A percentile compares a stretch with the other conserved stretches of the same genome.
phyloP scores from a whole-genome alignment of 2,329 filamentous ascomycete genomes.

The Colletotrichum spinosum region DNA sequence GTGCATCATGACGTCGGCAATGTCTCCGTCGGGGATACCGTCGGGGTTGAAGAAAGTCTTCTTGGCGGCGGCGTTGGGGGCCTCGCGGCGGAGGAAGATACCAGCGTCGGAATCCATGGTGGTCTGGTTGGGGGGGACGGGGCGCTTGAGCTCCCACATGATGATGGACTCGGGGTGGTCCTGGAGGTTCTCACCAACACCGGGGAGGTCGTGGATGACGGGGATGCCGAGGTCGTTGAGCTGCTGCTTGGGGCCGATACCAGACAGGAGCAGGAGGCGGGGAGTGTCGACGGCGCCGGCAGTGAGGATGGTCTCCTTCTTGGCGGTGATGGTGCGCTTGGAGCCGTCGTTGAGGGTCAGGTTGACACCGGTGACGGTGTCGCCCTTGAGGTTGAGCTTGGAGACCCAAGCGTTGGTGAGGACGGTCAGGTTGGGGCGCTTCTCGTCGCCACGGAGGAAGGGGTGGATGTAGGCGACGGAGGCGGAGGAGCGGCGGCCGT shows the following conservation, averaged over 20 bases:
- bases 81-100: conserved; percentile 86
- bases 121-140: conserved; percentile 79
- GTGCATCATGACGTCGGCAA: conserved; percentile 94
- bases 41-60: conserved; percentile 60
- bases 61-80: conserved; percentile 72
- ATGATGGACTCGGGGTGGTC: conserved; percentile 70
- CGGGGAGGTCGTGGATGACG: conserved; percentile 68
- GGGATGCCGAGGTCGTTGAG: conserved; percentile 65
- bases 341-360: conserved; percentile 69
- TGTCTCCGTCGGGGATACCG: conserved; percentile 73
- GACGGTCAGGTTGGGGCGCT: conserved; percentile 84
- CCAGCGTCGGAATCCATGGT: conserved; percentile 93
- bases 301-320: conserved; percentile 78
- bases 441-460: conserved; percentile 85
- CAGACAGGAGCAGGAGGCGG: conserved; percentile 70
- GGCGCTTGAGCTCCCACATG: conserved; percentile 83
- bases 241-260: conserved; percentile 66
- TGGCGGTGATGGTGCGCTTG: conserved; percentile 64
- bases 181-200: conserved; percentile 70
- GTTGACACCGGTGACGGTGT: conserved; percentile 79
- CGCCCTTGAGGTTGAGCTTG: conserved; percentile 78
- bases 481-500: conserved; percentile 85
- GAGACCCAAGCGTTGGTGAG: conserved; percentile 91
- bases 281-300: conserved; percentile 87
- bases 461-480: conserved; percentile 95